Conservation (phyloP, 208 protist species). For the Trypanosomatidae sp. region DNA sequence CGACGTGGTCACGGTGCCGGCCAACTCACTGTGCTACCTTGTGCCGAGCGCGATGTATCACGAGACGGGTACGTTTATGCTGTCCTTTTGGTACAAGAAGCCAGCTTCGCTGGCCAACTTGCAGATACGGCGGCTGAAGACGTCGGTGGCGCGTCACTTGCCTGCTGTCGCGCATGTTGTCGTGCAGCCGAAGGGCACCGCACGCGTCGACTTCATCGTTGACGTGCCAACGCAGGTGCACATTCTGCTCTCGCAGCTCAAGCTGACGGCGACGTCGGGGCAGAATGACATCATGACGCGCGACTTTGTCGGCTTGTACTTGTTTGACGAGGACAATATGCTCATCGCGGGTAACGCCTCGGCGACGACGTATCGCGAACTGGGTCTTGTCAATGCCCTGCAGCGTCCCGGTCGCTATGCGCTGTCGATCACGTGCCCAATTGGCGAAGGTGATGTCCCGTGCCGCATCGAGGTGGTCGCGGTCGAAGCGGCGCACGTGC, state of each 20-base stretch:
- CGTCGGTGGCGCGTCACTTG: slow-evolving; percentile 5
- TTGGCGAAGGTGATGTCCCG: slow-evolving; percentile 28
- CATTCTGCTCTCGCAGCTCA: slow-evolving; percentile 59
- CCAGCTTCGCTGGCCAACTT: slow-evolving; percentile 26
- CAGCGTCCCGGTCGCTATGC: slow-evolving; percentile 44
- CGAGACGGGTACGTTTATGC: slow-evolving; percentile 31
- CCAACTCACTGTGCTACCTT: slow-evolving; percentile 51
- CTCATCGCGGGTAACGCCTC: slow-evolving; percentile 25
- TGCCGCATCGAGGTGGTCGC: slow-evolving; percentile 51
- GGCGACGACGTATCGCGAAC: slow-evolving; percentile 69
- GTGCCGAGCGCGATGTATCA: slow-evolving; percentile 50
- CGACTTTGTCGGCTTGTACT: slow-evolving; percentile 60
- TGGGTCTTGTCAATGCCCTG: slow-evolving; percentile 48
- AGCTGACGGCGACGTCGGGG: slow-evolving; percentile 28
- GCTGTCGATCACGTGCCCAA: slow-evolving; percentile 40
- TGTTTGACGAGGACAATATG: slow-evolving; percentile 52
- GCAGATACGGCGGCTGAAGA: slow-evolving; percentile 25
- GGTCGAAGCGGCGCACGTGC: slow-evolving; percentile 35
- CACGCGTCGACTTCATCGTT: slow-evolving; percentile 60
- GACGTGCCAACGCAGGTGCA: slow-evolving; percentile 60
- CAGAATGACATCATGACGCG: slow-evolving; percentile 46
- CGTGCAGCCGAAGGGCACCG: slow-evolving; percentile 41
- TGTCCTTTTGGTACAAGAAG: slow-evolving; percentile 53
- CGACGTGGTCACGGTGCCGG: slow-evolving; percentile 32
- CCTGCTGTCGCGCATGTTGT: background rate